Base-by-base conservation (phyloP, 73 alveolate genomes). In the Paramecium sonneborni region DNA sequence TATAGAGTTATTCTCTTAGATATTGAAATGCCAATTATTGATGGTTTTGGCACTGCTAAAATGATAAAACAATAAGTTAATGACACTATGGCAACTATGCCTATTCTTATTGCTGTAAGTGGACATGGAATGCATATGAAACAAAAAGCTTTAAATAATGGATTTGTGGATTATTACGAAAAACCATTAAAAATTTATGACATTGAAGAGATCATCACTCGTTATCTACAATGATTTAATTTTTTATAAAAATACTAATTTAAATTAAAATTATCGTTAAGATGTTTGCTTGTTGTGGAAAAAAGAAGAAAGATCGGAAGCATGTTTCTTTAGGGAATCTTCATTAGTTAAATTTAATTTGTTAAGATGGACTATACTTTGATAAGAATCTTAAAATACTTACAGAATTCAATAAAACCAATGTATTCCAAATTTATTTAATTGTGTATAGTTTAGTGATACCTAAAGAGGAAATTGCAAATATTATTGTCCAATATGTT, bases 401-500 rank as follows among this genome's bases (percentile, higher is more conserved):
- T 35, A 72, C 86, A 72, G 86, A 72, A 72, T 72, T 28, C 67
- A 72, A 72, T 35, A 72, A 38, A 72, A 72, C 86, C 5, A 72
- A 72, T 72, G 86, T 72, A 72, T 35, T 72, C 68, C 30, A 34
- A 62, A 12, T 72, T 12, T 15, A 34, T 72, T 72, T 28, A 72
- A 21, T 20, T n/a, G 38, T 5, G 12, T 30, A 5, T 72, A 72
- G 86, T 72, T 34, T 72, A n/a, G 57, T 72, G 86, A 72, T 34
- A 34, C 18, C 8, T 5, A n/a, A 35, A 15, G 35, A 15, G 57
- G 57, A 72, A 38, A 72, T 21, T 72, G 86, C 57, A 72, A 38
- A 72, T 72, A 72, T 72, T 72, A 35, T 72, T 72, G 86, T 38
- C 86, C 86, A 72, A 72, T 72, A 5, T 72, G 86, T 35, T 72